phyloP scores from a whole-genome alignment of 306 rosid genomes.

The Trifolium fragiferum region DNA sequence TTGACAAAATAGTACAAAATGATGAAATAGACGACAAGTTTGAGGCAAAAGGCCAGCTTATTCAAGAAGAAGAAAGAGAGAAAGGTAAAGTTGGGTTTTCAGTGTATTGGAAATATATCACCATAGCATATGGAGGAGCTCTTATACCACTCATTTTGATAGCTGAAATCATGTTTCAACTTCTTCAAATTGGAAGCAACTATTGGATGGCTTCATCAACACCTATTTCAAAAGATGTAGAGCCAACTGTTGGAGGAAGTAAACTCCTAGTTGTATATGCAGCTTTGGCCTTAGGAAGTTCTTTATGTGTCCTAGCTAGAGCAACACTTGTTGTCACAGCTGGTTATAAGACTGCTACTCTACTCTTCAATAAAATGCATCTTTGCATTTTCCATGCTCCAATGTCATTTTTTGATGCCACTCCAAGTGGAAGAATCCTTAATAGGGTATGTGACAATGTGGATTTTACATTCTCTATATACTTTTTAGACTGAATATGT shows the following conservation, averaged over 20 bases:
- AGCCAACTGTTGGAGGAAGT: slow-evolving; percentile 52
- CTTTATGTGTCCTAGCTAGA: slow-evolving; percentile 61
- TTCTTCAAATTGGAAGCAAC: slow-evolving; percentile 83
- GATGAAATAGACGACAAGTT: slow-evolving; percentile 41
- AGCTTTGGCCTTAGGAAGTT: slow-evolving; percentile 69
- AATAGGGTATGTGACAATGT: slow-evolving; percentile 59
- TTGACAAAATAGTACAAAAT: slow-evolving; percentile 45
- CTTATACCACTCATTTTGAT: slow-evolving; percentile 78
- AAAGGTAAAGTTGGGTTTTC: slow-evolving; percentile 75
- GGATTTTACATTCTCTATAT: neutral
- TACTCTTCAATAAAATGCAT: slow-evolving; percentile 81
- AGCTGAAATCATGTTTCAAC: slow-evolving; percentile 63
- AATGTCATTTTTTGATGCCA: slow-evolving; percentile 85
- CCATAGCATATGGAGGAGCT: slow-evolving; percentile 74
- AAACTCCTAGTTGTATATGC: slow-evolving; percentile 65
- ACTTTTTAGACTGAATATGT: too few relatives aligned
- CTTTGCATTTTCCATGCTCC: slow-evolving; percentile 76
- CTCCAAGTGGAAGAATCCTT: slow-evolving; percentile 83
- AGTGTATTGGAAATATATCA: slow-evolving; percentile 75
- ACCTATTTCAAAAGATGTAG: slow-evolving; percentile 62
- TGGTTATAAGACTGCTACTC: slow-evolving; percentile 69
- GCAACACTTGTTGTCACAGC: slow-evolving; percentile 55
- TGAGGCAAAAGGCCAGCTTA: slow-evolving; percentile 65
- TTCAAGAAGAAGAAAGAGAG: slow-evolving; percentile 92
- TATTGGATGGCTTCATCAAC: slow-evolving; percentile 94